phyloP scores from a whole-genome alignment of 1,139 yeast species.

The Suhomyces ambrosiae region DNA sequence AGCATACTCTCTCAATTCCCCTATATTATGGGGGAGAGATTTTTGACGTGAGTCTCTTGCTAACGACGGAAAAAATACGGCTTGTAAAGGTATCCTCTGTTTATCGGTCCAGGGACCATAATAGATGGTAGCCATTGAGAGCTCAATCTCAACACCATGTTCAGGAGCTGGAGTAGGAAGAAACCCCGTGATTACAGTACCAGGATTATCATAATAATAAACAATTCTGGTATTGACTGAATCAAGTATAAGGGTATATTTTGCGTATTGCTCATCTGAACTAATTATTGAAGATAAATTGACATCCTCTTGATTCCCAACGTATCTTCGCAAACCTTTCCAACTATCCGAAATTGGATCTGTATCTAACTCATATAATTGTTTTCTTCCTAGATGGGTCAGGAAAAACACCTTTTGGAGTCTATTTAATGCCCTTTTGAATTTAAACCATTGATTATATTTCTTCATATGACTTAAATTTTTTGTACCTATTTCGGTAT shows the following conservation, averaged over 20 bases:
- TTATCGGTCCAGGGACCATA: slow-evolving; percentile 98
- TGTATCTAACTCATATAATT: slow-evolving; percentile 2
- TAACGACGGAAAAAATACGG: slow-evolving; percentile 66
- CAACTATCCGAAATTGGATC: slow-evolving; percentile 24
- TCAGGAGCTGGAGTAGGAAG: slow-evolving; percentile 47
- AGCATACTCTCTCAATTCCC: slow-evolving; percentile 54
- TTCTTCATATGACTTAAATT: slow-evolving; percentile 21
- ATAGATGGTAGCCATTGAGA: slow-evolving; percentile 67
- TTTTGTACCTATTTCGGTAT: neutral
- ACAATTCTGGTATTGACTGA: slow-evolving; percentile 55
- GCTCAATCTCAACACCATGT: slow-evolving; percentile 61
- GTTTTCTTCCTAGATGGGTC: slow-evolving; percentile 6
- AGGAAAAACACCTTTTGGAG: slow-evolving; percentile 7
- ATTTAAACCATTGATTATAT: slow-evolving; percentile 28
- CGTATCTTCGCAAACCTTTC: slow-evolving; percentile 48
- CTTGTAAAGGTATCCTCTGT: slow-evolving; percentile 68
- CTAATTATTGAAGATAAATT: slow-evolving; percentile 33
- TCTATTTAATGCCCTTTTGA: slow-evolving; percentile 22
- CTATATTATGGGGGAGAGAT: slow-evolving; percentile 40
- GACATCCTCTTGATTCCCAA: slow-evolving; percentile 37
- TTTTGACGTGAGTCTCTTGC: slow-evolving; percentile 61
- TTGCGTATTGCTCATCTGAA: slow-evolving; percentile 73
- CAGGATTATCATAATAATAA: slow-evolving; percentile 74
- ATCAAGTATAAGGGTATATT: slow-evolving; percentile 72
- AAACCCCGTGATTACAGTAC: slow-evolving; percentile 29